Percentiles rank a stretch among this genome's conserved stretches.
Evolutionary conservation across 495 filamentous ascomycete genomes (phyloP).

Genomic region (Tricharina praecox): DNA sequence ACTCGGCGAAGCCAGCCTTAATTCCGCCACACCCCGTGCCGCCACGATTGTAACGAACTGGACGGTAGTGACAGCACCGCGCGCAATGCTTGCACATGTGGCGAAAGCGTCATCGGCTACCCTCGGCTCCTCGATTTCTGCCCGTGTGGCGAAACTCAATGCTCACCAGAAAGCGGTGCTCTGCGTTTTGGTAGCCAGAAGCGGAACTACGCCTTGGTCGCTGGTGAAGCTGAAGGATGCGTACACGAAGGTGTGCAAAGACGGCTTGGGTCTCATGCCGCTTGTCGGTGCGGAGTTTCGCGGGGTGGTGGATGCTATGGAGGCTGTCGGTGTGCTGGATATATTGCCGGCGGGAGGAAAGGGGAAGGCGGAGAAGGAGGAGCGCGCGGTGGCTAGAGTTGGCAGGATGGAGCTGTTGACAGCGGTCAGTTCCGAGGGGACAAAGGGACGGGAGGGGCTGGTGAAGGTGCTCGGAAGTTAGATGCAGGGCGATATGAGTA

Average conservation of each 20-base stretch:
- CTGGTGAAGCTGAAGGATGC: slow-evolving; percentile 65
- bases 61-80: slow-evolving; percentile 56
- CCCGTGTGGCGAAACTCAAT: slow-evolving; percentile 72
- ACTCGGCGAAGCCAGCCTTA: not conserved
- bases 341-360: slow-evolving; percentile 43
- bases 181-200: slow-evolving; percentile 68
- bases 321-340: slow-evolving; percentile 58
- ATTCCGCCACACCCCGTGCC: slow-evolving; percentile 6
- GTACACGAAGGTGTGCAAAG: slow-evolving; percentile 66
- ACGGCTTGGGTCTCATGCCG: slow-evolving; percentile 61
- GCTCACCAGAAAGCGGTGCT: slow-evolving; percentile 93
- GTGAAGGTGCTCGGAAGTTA: not conserved
- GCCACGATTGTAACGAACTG: slow-evolving; percentile 40
- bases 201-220: slow-evolving; percentile 40
- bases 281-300: slow-evolving; percentile 79
- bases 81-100: slow-evolving; percentile 75
- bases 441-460: slow-evolving; percentile 4
- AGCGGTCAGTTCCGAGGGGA: slow-evolving; percentile 26
- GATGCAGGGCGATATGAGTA: too few relatives aligned
- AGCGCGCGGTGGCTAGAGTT: slow-evolving; percentile 56
- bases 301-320: slow-evolving; percentile 77
- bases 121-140: slow-evolving; percentile 67
- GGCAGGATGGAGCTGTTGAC: slow-evolving; percentile 58
- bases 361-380: slow-evolving; percentile 42
- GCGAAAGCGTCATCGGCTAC: slow-evolving; percentile 72